Percentiles rank a stretch among this genome's conserved stretches.
Evolutionary conservation across 768 basidiomycete genomes (phyloP).

Genomic region (Phlebiopsis gigantea): DNA sequence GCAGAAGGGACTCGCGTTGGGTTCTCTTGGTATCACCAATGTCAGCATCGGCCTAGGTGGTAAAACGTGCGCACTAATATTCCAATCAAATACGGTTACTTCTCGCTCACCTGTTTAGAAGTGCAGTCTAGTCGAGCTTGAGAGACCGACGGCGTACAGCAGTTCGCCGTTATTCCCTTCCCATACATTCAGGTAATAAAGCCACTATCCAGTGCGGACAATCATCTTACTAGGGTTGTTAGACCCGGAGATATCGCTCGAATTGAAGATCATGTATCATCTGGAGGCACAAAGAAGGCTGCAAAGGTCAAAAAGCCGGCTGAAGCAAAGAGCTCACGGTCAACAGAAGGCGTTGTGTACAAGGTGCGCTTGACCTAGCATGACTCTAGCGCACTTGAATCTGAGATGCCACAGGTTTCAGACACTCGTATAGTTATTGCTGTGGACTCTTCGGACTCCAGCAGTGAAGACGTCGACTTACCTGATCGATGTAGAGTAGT

Average conservation of each 20-base stretch:
- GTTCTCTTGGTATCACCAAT: slow-evolving; percentile 62
- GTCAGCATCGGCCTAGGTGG: slow-evolving; percentile 88
- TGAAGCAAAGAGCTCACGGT: slow-evolving; percentile 30
- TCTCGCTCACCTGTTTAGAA: slow-evolving; percentile 16
- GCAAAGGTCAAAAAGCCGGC: slow-evolving; percentile 42
- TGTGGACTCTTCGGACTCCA: slow-evolving; percentile 56
- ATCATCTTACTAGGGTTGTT: not conserved
- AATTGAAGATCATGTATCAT: slow-evolving; percentile 65
- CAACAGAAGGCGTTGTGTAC: slow-evolving; percentile 80
- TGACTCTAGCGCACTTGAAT: not conserved
- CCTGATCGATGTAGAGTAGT: slow-evolving; percentile 82
- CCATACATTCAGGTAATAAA: slow-evolving; percentile 69
- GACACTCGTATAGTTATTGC: slow-evolving; percentile 81
- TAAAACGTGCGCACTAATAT: slow-evolving; percentile 63
- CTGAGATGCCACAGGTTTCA: slow-evolving; percentile 48
- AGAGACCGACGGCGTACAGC: slow-evolving; percentile 79
- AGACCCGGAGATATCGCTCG: slow-evolving; percentile 88
- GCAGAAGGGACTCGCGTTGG: slow-evolving; percentile 77
- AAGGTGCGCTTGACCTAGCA: slow-evolving; percentile 39
- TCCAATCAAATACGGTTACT: not conserved
- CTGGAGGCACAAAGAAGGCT: slow-evolving; percentile 31
- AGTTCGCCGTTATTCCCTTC: slow-evolving; percentile 68
- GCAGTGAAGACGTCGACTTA: slow-evolving; percentile 64
- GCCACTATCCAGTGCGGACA: not conserved
- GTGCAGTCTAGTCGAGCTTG: slow-evolving; percentile 78